Conservation (phyloP, 176 grass and related monocot genomes). For the Oryza coarctata region DNA sequence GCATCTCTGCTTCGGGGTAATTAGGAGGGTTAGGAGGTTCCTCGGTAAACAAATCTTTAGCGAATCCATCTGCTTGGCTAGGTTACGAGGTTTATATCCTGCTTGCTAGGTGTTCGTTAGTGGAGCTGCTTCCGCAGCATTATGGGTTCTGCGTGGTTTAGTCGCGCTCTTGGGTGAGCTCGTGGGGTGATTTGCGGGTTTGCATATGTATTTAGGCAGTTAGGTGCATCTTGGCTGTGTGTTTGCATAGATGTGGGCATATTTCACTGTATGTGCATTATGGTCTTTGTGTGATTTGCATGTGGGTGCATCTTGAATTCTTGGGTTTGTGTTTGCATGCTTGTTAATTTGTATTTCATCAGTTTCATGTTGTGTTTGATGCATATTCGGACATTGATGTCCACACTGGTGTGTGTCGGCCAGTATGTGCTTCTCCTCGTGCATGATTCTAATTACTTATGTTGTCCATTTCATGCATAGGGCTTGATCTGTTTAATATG, state of each 20-base stretch:
- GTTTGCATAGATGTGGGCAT: background rate
- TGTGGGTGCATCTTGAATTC: background rate
- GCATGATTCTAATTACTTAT: background rate
- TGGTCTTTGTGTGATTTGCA: no score
- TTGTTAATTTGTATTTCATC: background rate
- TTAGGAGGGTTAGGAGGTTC: background rate
- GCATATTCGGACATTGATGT: background rate
- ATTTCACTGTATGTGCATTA: background rate
- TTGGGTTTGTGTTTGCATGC: background rate
- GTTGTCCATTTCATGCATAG: background rate
- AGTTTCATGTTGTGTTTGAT: background rate
- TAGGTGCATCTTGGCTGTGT: background rate
- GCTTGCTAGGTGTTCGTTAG: background rate
- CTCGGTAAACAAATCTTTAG: background rate
- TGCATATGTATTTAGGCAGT: background rate
- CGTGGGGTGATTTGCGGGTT: background rate
- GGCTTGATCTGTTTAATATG: background rate
- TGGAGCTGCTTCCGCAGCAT: background rate
- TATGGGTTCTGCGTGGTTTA: background rate
- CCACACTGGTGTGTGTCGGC: background rate
- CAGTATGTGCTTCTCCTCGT: background rate
- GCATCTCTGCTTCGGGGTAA: background rate
- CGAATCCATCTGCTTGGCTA: conserved; percentile 1
- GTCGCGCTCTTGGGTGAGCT: background rate
- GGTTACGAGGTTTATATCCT: background rate